phyloP scores from a whole-genome alignment of 352 stramenopile genomes.

The Phytophthora macrochlamydospora region DNA sequence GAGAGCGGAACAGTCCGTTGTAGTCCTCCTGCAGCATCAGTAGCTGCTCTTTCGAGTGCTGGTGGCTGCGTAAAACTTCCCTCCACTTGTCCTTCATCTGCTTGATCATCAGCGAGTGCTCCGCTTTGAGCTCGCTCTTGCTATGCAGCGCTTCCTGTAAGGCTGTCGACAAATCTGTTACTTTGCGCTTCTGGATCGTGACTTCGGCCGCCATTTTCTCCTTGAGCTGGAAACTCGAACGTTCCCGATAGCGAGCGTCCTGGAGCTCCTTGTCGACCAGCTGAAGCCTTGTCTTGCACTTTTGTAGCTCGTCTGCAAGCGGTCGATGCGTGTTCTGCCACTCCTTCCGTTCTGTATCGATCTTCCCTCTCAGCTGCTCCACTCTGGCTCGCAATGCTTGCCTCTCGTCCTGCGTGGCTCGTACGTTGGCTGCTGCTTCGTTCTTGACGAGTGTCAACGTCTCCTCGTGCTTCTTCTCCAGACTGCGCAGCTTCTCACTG shows the following conservation, averaged over 20 bases:
- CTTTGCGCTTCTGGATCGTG: conserved; percentile 58
- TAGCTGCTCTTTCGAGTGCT: conserved; percentile 61
- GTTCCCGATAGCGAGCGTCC: conserved; percentile 64
- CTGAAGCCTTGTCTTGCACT: conserved; percentile 47
- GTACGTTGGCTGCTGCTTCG: conserved; percentile 57
- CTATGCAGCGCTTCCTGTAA: conserved; percentile 51
- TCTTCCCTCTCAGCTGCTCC: conserved; percentile 67
- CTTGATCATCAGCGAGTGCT: conserved; percentile 47
- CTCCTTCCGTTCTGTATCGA: conserved; percentile 74
- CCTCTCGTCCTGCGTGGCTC: conserved; percentile 66
- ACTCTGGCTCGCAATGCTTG: conserved; percentile 70
- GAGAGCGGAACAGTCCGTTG: conserved; percentile 59
- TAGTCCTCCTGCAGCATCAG: conserved; percentile 79
- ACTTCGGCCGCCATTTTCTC: conserved; percentile 68
- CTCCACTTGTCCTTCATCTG: conserved; percentile 78
- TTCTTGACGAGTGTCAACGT: conserved; percentile 59
- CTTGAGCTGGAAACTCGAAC: conserved; percentile 69
- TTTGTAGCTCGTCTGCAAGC: conserved; percentile 62
- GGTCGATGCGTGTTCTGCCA: conserved; percentile 59
- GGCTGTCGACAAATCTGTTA: conserved; percentile 52
- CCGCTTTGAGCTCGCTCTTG: conserved; percentile 55
- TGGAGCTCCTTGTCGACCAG: conserved; percentile 74
- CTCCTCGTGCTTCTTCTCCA: conserved; percentile 72
- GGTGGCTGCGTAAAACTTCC: conserved; percentile 46
- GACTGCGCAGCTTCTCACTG: conserved; percentile 55